Percentiles rank a stretch among this genome's conserved stretches.
Conservation (phyloP, 176 grass and related monocot species). For the Oryza brachyantha region DNA sequence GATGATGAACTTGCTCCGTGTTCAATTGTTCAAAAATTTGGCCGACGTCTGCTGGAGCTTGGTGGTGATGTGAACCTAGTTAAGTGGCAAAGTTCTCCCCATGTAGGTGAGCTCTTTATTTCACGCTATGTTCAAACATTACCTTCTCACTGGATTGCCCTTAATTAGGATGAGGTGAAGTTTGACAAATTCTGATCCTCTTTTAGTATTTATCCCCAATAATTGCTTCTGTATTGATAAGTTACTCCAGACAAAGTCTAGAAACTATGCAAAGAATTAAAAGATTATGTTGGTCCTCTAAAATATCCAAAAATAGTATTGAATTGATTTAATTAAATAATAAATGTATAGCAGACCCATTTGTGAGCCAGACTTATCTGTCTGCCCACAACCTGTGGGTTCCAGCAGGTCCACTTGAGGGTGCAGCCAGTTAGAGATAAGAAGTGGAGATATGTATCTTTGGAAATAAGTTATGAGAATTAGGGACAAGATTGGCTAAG, state of each 20-base stretch:
- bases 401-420: background rate
- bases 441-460: background rate
- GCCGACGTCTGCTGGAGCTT: constrained; percentile 54
- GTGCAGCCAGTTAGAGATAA: background rate
- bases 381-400: background rate
- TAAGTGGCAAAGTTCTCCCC: constrained; percentile 75
- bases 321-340: background rate
- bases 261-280: background rate
- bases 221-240: background rate
- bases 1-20: constrained; percentile 74
- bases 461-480: background rate
- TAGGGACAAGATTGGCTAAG: background rate
- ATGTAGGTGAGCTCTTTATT: constrained; percentile 63
- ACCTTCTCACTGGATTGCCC: background rate
- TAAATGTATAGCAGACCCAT: background rate
- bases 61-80: constrained; percentile 76
- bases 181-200: background rate
- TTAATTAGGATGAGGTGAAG: background rate
- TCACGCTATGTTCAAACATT: background rate
- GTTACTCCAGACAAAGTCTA: background rate
- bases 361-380: background rate
- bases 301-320: background rate
- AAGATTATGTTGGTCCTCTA: background rate
- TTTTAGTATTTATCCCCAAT: background rate
- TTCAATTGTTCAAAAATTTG: constrained; percentile 69